Evolutionary conservation across 2,329 filamentous ascomycete genomes (phyloP).

Genomic region (Mycosphaerella sp.): DNA sequence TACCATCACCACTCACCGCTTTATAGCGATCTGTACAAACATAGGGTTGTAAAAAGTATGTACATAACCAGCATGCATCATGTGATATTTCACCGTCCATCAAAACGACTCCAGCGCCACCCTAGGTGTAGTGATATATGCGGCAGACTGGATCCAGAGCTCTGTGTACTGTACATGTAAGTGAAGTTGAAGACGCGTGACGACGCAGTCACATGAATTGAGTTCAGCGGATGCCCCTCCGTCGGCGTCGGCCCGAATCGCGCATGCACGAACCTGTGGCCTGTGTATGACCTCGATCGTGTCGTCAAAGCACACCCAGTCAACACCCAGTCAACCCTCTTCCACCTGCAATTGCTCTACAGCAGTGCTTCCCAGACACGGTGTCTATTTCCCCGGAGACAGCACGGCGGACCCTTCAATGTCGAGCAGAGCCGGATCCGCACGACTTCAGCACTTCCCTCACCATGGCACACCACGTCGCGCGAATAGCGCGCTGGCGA

Average conservation of each 20-base stretch:
- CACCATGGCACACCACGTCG: conserved; percentile 2
- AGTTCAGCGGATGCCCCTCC: too few relatives aligned
- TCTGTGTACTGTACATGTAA: too few relatives aligned
- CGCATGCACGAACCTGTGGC: too few relatives aligned
- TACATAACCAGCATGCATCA: not conserved
- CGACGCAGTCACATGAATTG: too few relatives aligned
- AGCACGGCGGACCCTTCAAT: not conserved
- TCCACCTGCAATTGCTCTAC: not conserved
- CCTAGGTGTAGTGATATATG: too few relatives aligned
- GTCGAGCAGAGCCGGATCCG: not conserved
- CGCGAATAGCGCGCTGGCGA: conserved; percentile 3
- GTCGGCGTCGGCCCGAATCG: too few relatives aligned
- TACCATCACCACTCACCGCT: not conserved
- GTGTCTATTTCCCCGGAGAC: not conserved
- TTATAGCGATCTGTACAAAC: not conserved
- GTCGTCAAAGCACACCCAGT: too few relatives aligned
- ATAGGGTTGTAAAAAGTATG: not conserved
- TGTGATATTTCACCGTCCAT: not conserved
- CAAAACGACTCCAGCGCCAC: too few relatives aligned
- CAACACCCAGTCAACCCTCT: not conserved
- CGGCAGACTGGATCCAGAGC: too few relatives aligned
- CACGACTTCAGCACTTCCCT: not conserved
- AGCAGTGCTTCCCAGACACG: not conserved
- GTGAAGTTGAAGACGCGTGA: too few relatives aligned
- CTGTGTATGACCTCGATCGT: too few relatives aligned